Percentiles rank a stretch among this genome's conserved stretches.
These are phyloP conservation scores for Xerophyta viscosa DNA, from an alignment of 106 monocot species.

Conservation along the genomic window DNA sequence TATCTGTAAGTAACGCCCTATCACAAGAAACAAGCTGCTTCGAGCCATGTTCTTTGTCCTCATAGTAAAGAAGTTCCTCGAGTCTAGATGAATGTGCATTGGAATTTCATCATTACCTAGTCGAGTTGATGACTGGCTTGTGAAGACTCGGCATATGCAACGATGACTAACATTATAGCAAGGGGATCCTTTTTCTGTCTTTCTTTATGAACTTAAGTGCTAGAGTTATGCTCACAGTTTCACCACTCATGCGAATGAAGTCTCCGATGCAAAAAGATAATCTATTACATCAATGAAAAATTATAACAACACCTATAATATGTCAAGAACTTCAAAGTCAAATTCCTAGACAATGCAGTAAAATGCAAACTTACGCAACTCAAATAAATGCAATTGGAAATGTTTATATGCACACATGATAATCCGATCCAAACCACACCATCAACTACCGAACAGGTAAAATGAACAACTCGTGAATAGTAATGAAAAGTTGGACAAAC, in stretches of 20 bases:
- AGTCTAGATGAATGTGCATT: slow-evolving; percentile 83
- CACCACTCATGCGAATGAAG: slow-evolving; percentile 90
- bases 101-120: slow-evolving; percentile 82
- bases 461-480: no score
- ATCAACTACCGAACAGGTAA: no score
- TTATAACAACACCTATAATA: no score
- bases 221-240: slow-evolving; percentile 73
- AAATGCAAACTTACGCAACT: no score
- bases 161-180: slow-evolving; percentile 94
- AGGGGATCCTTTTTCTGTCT: slow-evolving; percentile 90
- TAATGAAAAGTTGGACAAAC: no score
- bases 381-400: no score
- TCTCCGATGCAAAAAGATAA: slow-evolving; percentile 40
- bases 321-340: no score
- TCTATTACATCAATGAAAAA: no score
- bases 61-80: slow-evolving; percentile 82
- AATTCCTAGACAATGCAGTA: no score
- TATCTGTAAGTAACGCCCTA: slow-evolving; percentile 48
- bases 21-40: slow-evolving; percentile 48
- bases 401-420: no score
- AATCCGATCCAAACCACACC: no score
- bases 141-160: slow-evolving; percentile 70
- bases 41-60: slow-evolving; percentile 61
- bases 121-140: slow-evolving; percentile 59
- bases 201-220: slow-evolving; percentile 89